Percentiles rank a stretch among this genome's conserved stretches.
These are phyloP conservation scores for Stephanodiscus triporus DNA, from an alignment of 108 stramenopile species.

Conservation along the genomic window DNA sequence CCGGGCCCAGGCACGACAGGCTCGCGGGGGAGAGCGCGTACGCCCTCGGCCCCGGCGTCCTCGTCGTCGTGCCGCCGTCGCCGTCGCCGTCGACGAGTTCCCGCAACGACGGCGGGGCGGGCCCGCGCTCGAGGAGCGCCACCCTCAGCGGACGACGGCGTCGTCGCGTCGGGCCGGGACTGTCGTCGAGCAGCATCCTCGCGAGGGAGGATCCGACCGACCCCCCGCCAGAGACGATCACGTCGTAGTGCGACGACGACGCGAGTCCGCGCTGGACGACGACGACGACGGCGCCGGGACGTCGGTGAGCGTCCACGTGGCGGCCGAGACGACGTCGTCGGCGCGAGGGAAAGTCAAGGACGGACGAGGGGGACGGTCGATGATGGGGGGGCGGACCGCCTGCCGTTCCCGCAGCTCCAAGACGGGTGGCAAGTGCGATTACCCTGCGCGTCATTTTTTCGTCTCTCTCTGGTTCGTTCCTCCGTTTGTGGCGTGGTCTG, in stretches of 20 bases:
- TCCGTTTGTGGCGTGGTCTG: too few relatives aligned
- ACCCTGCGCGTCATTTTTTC: too few relatives aligned
- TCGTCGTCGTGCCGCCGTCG: not conserved
- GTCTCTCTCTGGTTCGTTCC: too few relatives aligned
- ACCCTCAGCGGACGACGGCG: slow-evolving; percentile 44
- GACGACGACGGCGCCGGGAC: too few relatives aligned
- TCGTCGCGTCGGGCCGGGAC: slow-evolving; percentile 17
- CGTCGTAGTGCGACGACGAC: slow-evolving; percentile 50
- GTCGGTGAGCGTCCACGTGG: too few relatives aligned
- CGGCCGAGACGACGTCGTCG: too few relatives aligned
- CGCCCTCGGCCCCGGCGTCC: slow-evolving; percentile 74
- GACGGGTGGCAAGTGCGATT: too few relatives aligned
- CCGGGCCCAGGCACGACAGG: slow-evolving; percentile 56
- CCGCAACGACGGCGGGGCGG: slow-evolving; percentile 27
- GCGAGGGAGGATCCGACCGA: slow-evolving; percentile 76
- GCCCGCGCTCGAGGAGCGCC: slow-evolving; percentile 41
- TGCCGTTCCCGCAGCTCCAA: too few relatives aligned
- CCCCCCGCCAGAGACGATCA: slow-evolving; percentile 82
- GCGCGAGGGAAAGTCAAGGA: too few relatives aligned
- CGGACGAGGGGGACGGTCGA: too few relatives aligned
- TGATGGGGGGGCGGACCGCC: too few relatives aligned
- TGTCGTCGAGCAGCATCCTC: slow-evolving; percentile 47
- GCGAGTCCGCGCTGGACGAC: too few relatives aligned
- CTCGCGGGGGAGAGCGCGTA: slow-evolving; percentile 83
- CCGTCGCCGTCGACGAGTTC: slow-evolving; percentile 6